Base-by-base conservation (phyloP, 1,284 basidiomycete species). In the Athelia psychrophila region DNA sequence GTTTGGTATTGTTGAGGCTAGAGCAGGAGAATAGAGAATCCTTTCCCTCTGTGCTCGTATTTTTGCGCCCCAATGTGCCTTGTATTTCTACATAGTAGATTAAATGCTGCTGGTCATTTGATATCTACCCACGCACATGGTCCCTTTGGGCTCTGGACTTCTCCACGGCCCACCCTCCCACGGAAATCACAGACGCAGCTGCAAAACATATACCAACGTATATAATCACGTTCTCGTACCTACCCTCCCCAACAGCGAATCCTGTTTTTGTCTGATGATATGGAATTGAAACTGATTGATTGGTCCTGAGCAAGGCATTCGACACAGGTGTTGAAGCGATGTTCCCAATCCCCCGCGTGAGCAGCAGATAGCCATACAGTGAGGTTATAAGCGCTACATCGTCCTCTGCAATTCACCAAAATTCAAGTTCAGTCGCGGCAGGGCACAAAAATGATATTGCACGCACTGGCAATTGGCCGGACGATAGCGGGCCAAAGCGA, bases 281-380 rank as follows among this genome's bases (percentile, higher is more conserved):
- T 23, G 51, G 23, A 10, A 16, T 32, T 23, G 27, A 13, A 6
- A 13, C 5, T 30, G 27, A 30, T 30, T 30, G 27, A 30, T 30
- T 30, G 27, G 5, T 30, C 27, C 27, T 13, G 40, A 54, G 52
- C 35, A 73, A 58, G 1, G 61, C 60, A 1, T 73, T 68, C 8
- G 73, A 68, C 40, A 77, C 70, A 4, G 73, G 74, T 8, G 72
- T 72, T 5, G 71, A 72, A 2, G 76, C 57, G 25, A 77, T 67
- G 50, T 74, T 75, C 1, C 74, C 74, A 3, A 76, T 53, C 0
- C 75, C 73, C 9, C 73, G 61, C 1, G 70, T 66, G 32, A 74
- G 60, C 19, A 70, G 59, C 19, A 75, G 57, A 47, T 71, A 66
- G 23, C 73, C 70, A 48, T 68, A 68, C 15, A 77, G 57, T 8